A percentile compares a stretch with the other conserved stretches of the same genome.
These are phyloP conservation scores for Diaporthe eres DNA, from an alignment of 2,329 filamentous ascomycete species.

Conservation along the genomic window DNA sequence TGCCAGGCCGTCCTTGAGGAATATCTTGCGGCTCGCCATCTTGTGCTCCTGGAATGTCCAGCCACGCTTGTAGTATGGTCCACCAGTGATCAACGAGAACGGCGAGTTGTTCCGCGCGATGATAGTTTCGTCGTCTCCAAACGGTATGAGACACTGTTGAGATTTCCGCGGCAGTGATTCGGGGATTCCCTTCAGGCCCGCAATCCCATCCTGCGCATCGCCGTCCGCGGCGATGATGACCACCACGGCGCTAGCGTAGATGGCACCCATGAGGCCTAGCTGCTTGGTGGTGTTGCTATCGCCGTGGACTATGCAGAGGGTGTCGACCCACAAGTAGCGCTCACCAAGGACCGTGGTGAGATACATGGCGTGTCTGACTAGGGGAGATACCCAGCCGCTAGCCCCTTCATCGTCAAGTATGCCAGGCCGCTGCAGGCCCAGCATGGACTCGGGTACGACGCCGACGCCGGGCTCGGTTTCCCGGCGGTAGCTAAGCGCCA, in stretches of 20 bases:
- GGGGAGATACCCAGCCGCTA: constrained; percentile 44
- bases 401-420: background rate
- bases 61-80: background rate
- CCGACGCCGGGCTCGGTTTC: background rate
- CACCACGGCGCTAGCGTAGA: constrained; percentile 46
- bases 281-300: constrained; percentile 20
- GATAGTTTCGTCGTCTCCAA: constrained; percentile 5
- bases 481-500: constrained; percentile 17
- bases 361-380: constrained; percentile 41
- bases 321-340: constrained; percentile 52
- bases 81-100: background rate
- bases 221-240: constrained; percentile 42
- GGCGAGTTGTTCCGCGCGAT: background rate
- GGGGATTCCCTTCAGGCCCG: background rate
- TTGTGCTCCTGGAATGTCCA: constrained; percentile 26
- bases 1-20: background rate
- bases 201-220: background rate
- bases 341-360: constrained; percentile 42
- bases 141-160: constrained; percentile 1
- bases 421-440: background rate
- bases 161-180: background rate
- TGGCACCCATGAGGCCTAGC: constrained; percentile 28
- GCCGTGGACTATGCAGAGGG: constrained; percentile 52
- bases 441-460: background rate
- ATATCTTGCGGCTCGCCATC: background rate